Evolutionary conservation across 192 early-diverging fungal genomes (phyloP).

Genomic region (Phycomyces blakesleeanus): DNA sequence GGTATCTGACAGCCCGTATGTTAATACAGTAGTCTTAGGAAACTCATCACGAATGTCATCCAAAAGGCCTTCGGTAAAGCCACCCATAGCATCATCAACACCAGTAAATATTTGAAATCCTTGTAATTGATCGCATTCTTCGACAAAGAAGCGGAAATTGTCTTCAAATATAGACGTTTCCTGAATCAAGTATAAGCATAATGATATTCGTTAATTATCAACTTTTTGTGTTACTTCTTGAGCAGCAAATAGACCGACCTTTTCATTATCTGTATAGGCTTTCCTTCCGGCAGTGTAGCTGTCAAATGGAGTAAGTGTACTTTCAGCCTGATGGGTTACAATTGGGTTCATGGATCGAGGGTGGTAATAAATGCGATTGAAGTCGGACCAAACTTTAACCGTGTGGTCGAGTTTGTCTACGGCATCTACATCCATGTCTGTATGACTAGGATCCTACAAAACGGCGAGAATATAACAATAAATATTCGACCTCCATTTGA

Average conservation of each 20-base stretch:
- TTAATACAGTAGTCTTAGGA: slow-evolving; percentile 58
- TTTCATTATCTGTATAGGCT: slow-evolving; percentile 50
- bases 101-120: slow-evolving; percentile 71
- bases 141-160: slow-evolving; percentile 46
- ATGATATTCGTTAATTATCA: too few species aligned
- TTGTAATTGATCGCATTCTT: slow-evolving; percentile 58
- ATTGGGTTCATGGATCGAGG: slow-evolving; percentile 57
- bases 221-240: background rate
- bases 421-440: slow-evolving; percentile 3
- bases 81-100: slow-evolving; percentile 66
- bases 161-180: slow-evolving; percentile 51
- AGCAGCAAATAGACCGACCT: slow-evolving; percentile 31
- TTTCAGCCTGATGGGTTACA: slow-evolving; percentile 39
- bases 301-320: slow-evolving; percentile 50
- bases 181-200: slow-evolving; percentile 13
- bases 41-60: slow-evolving; percentile 65
- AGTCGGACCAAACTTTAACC: slow-evolving; percentile 78
- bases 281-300: slow-evolving; percentile 43
- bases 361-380: slow-evolving; percentile 70
- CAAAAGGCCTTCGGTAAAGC: slow-evolving; percentile 57
- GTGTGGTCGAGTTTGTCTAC: slow-evolving; percentile 45
- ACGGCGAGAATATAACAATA: background rate
- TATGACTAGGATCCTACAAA: background rate
- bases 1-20: slow-evolving; percentile 39
- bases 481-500: background rate